phyloP scores from a whole-genome alignment of 176 grass and related monocot species.

The Aegilops umbellulata region DNA sequence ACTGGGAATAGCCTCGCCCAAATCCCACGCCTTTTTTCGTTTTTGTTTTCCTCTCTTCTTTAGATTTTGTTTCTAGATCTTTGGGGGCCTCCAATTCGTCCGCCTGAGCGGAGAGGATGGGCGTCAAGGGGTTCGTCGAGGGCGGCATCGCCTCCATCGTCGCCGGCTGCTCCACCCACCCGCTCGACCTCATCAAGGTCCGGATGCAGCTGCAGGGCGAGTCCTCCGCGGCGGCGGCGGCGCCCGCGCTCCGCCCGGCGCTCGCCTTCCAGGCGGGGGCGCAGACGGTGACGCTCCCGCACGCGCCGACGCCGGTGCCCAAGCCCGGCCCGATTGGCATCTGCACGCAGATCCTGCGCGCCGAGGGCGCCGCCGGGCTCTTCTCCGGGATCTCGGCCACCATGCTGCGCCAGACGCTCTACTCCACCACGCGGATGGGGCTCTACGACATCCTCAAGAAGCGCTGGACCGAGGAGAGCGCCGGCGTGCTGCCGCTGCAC shows the following conservation, averaged over 20 bases:
- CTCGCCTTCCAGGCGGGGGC: conserved; percentile 47
- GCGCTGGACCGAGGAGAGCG: conserved; percentile 55
- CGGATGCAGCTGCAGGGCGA: conserved; percentile 96
- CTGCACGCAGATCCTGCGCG: conserved; percentile 79
- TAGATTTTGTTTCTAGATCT: not conserved
- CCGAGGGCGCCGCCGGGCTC: conserved; percentile 68
- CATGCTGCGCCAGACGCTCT: conserved; percentile 85
- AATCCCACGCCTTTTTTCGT: not conserved
- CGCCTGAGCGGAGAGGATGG: conserved; percentile 19
- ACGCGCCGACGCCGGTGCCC: not conserved
- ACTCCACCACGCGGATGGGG: conserved; percentile 94
- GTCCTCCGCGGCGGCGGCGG: not conserved
- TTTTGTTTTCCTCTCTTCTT: not conserved
- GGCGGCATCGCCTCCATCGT: conserved; percentile 90
- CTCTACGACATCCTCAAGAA: conserved; percentile 94
- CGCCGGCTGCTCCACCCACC: conserved; percentile 90
- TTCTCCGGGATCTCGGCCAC: conserved; percentile 86
- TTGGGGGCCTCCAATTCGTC: not conserved
- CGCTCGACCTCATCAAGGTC: conserved; percentile 92
- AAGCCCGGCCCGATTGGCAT: conserved; percentile 76
- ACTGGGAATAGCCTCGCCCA: conserved; percentile 39
- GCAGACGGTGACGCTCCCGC: conserved; percentile 40
- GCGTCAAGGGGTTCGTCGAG: conserved; percentile 85
- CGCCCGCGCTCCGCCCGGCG: conserved; percentile 49
- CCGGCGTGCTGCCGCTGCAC: conserved; percentile 57